phyloP scores from a whole-genome alignment of 169 alveolate species.

The Eimeria acervulina region DNA sequence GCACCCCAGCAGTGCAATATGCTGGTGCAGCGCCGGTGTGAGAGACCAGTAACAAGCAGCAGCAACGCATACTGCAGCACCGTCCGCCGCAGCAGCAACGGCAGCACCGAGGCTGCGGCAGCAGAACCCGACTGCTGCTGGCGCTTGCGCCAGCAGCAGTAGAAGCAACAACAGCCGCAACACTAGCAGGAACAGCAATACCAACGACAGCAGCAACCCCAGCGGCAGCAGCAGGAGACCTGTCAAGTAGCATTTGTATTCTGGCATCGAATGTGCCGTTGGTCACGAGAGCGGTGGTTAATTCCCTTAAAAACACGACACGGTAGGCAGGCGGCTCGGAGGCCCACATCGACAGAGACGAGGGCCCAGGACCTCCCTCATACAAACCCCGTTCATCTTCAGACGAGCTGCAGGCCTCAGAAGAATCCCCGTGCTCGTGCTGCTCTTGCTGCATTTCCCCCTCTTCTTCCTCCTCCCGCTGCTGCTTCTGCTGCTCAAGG shows the following conservation, averaged over 20 bases:
- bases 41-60: background rate
- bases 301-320: constrained; percentile 57
- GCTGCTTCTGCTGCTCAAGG: background rate
- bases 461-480: background rate
- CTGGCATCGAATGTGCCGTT: constrained; percentile 77
- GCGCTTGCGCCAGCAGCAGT: constrained; percentile 41
- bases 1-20: background rate
- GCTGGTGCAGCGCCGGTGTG: background rate
- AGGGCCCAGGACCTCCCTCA: background rate
- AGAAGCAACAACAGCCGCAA: background rate
- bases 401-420: background rate
- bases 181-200: background rate
- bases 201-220: background rate
- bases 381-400: constrained; percentile 27
- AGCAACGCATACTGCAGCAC: background rate
- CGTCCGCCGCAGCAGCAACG: constrained; percentile 1
- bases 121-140: no score
- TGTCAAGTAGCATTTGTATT: constrained; percentile 66
- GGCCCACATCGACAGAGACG: constrained; percentile 25
- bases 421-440: background rate
- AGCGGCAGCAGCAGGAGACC: constrained; percentile 1
- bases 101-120: background rate
- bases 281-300: constrained; percentile 76
- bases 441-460: background rate
- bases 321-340: constrained; percentile 58